These are phyloP conservation scores for Cystoisospora suis DNA, from an alignment of 169 alveolate genomes.

Conservation along the genomic window DNA sequence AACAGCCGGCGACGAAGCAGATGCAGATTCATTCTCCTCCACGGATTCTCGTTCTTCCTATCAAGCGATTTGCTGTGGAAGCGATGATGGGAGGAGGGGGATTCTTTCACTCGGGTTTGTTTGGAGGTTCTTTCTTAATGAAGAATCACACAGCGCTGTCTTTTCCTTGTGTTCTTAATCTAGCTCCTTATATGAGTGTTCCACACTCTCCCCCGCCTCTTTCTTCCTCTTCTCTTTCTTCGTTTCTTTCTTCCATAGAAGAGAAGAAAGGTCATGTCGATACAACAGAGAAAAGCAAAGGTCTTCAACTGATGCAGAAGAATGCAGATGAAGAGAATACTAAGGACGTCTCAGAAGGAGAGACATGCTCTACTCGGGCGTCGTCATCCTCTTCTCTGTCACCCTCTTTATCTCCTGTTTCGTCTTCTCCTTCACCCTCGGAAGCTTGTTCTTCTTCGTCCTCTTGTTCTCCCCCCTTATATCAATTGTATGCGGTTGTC, in stretches of 20 bases:
- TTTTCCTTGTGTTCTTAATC: constrained; percentile 46
- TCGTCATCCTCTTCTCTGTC: background rate
- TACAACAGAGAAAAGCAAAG: background rate
- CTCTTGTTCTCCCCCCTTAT: constrained; percentile 42
- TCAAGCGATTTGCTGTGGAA: constrained; percentile 45
- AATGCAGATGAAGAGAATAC: background rate
- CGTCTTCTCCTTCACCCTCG: background rate
- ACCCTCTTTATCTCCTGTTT: background rate
- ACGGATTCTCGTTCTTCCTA: constrained; percentile 17
- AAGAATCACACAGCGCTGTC: constrained; percentile 44
- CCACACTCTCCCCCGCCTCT: background rate
- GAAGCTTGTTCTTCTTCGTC: background rate
- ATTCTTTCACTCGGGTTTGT: background rate
- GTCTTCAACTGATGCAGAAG: no score
- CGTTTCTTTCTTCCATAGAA: background rate
- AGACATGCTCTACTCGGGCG: constrained; percentile 26
- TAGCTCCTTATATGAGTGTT: constrained; percentile 34
- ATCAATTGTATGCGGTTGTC: constrained; percentile 75
- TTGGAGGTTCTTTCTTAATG: background rate
- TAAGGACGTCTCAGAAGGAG: background rate
- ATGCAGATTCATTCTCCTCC: constrained; percentile 50
- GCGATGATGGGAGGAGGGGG: constrained; percentile 3
- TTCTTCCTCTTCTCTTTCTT: background rate
- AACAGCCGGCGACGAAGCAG: constrained; percentile 56
- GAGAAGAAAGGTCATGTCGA: background rate